These are phyloP conservation scores for Staphylotrichum longicolle DNA, from an alignment of 495 filamentous ascomycete genomes.

Conservation along the genomic window DNA sequence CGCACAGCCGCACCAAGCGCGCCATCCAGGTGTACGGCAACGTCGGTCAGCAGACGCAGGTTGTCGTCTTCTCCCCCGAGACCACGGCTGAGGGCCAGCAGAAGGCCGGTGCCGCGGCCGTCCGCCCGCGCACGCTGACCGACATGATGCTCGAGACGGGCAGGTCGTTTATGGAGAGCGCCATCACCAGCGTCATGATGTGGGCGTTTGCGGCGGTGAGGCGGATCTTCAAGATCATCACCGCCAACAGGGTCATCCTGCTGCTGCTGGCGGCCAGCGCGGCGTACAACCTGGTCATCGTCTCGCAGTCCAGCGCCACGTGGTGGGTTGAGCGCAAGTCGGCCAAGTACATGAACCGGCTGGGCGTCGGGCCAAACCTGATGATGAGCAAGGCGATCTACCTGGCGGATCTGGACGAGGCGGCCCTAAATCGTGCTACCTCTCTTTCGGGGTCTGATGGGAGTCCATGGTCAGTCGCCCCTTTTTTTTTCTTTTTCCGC, in stretches of 20 bases:
- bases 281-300: slow-evolving; percentile 67
- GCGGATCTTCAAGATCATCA: slow-evolving; percentile 65
- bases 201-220: slow-evolving; percentile 63
- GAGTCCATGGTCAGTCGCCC: slow-evolving; percentile 42
- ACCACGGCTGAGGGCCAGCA: slow-evolving; percentile 35
- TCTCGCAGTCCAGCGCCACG: slow-evolving; percentile 60
- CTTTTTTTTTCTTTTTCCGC: background rate
- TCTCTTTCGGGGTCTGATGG: slow-evolving; percentile 28
- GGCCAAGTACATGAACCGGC: slow-evolving; percentile 68
- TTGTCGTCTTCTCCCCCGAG: slow-evolving; percentile 59
- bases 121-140: slow-evolving; percentile 64
- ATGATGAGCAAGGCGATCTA: slow-evolving; percentile 85
- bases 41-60: slow-evolving; percentile 69
- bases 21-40: slow-evolving; percentile 88
- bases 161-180: slow-evolving; percentile 65
- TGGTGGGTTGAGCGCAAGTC: slow-evolving; percentile 89
- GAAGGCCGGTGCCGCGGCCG: slow-evolving; percentile 47
- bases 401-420: slow-evolving; percentile 75
- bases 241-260: slow-evolving; percentile 73
- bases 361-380: slow-evolving; percentile 75
- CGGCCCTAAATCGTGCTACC: slow-evolving; percentile 46
- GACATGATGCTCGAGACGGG: slow-evolving; percentile 68
- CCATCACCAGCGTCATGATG: slow-evolving; percentile 68
- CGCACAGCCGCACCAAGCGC: slow-evolving; percentile 81
- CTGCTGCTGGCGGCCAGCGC: slow-evolving; percentile 63